Base-by-base conservation (phyloP, 805 yeast genomes). In the Wickerhamiella spandovensis region DNA sequence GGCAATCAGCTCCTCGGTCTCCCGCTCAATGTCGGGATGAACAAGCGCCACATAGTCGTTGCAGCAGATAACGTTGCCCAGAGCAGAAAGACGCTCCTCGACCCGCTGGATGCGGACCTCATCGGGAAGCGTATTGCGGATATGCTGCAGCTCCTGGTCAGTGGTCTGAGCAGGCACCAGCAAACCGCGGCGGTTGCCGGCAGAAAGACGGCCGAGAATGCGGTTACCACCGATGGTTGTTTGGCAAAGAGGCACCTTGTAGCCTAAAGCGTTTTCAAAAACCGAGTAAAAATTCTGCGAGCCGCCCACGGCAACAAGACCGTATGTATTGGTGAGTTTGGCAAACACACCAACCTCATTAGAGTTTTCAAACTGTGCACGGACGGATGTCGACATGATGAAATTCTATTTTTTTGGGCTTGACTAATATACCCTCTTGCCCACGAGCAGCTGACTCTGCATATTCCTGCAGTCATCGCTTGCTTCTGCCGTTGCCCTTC, bases 11-110 rank as follows among this genome's bases (percentile, higher is more conserved):
- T 92, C 99, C 72, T 92, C 99, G 48, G 98, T 92, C 71, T 92
- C 99, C 67, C 98, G 82, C 74, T 92, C 99, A 58, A 92, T 87
- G 72, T 92, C 99, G 48, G 99, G 99, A 69, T 92, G 99, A 49
- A 92, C 98, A 57, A 92, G 77, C 3, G 99, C 99, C 61, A 94
- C 99, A 66, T 92, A 92, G 69, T 92, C 99, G 69, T 92, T 92
- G 72, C 97, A 90, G 71, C 97, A 90, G 63, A 92, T 88, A 55
- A 92, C 98, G 61, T 92, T 92, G 61, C 99, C 99, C 58, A 92
- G 72, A 13, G 99, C 98, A 48, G 95, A 84, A 56, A 92, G 74
- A 66, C 98, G 81, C 72, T 92, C 99, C 71, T 92, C 99, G 39
- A 94, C 95, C 68, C 99, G 80, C 72, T 92, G 98, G 61, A 92